A percentile compares a stretch with the other conserved stretches of the same genome.
Conservation (phyloP, 1,139 yeast genomes). For the Geotrichum citri-aurantii region DNA sequence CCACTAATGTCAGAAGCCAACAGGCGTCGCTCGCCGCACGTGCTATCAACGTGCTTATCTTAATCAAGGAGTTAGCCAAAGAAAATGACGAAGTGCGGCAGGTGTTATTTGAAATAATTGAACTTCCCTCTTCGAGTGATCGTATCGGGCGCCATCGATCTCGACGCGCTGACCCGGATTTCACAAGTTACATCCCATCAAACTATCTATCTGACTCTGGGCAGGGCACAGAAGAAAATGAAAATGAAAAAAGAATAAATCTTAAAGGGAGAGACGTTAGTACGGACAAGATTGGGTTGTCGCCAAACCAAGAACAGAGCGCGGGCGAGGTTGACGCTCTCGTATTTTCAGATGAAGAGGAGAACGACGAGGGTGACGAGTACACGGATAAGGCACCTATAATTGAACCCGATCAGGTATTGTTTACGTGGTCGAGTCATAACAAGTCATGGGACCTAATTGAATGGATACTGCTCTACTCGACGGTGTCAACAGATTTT, state of each 20-base stretch:
- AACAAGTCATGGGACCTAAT: background rate
- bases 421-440: background rate
- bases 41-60: background rate
- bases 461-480: conserved; percentile 1
- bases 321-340: background rate
- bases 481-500: background rate
- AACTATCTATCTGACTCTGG: background rate
- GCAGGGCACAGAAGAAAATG: background rate
- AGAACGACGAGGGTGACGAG: background rate
- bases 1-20: background rate
- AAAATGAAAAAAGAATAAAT: background rate
- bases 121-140: background rate
- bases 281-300: background rate
- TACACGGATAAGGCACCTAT: background rate
- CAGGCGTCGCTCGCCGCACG: conserved; percentile 3
- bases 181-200: background rate
- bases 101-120: background rate
- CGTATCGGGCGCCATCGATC: background rate
- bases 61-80: background rate
- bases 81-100: background rate
- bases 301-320: background rate
- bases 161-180: background rate
- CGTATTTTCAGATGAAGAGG: background rate
- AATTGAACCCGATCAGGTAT: background rate
- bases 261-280: background rate